These are phyloP conservation scores for Cytospora schulzeri DNA, from an alignment of 2,329 filamentous ascomycete genomes.

Conservation along the genomic window DNA sequence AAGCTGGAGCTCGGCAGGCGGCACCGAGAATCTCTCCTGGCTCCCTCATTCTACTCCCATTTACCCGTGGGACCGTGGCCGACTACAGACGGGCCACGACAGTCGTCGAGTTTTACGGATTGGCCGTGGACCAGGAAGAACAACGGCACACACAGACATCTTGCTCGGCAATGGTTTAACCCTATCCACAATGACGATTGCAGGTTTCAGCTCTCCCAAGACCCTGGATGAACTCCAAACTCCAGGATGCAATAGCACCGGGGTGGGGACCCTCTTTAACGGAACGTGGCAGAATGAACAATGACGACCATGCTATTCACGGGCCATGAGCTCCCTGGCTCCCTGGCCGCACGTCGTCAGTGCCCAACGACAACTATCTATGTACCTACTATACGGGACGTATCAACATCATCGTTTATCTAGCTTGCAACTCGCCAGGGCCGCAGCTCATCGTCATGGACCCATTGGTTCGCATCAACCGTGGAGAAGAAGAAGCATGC, in stretches of 20 bases:
- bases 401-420: neutral
- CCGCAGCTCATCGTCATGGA: constrained; percentile 7
- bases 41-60: neutral
- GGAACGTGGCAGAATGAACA: neutral
- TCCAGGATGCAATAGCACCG: neutral
- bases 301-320: constrained; percentile 5
- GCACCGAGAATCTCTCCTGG: neutral
- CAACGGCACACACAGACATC: neutral
- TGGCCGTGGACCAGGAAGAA: neutral
- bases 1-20: neutral
- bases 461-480: constrained; percentile 10
- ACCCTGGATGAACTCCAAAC: neutral
- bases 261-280: neutral
- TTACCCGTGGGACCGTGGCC: neutral
- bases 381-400: neutral
- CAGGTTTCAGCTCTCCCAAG: constrained; percentile 1
- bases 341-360: neutral
- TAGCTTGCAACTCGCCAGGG: constrained; percentile 3
- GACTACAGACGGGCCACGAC: neutral
- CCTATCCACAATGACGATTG: neutral
- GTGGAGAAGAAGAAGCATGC: neutral
- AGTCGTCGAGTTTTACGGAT: neutral
- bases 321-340: neutral
- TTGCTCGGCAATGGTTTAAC: neutral
- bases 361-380: constrained; percentile 11